These are phyloP conservation scores for Cryptococcus maquisensis DNA, from an alignment of 1,284 basidiomycete genomes.

Conservation along the genomic window DNA sequence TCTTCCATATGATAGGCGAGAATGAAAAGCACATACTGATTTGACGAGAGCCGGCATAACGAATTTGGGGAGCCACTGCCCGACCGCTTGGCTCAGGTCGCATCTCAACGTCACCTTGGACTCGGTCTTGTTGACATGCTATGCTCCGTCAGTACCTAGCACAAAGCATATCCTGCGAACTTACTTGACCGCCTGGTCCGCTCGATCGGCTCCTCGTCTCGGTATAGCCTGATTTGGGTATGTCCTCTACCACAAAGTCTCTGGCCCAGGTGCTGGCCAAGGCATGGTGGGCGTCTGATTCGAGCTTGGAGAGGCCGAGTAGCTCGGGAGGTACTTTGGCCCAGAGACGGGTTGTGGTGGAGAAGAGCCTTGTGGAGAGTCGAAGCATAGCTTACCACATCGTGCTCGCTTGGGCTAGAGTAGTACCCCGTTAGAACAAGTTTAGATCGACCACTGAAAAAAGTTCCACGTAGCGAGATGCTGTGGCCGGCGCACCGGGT, in stretches of 20 bases:
- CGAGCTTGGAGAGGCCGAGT: background rate
- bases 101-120: constrained; percentile 45
- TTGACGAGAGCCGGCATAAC: constrained; percentile 28
- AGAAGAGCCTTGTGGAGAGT: background rate
- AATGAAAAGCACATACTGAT: constrained; percentile 30
- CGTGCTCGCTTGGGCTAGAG: background rate
- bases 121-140: constrained; percentile 50
- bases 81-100: constrained; percentile 23
- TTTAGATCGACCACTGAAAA: background rate
- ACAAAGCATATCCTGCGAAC: constrained; percentile 1
- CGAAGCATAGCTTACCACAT: background rate
- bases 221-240: constrained; percentile 38
- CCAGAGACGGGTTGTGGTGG: background rate
- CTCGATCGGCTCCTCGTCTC: constrained; percentile 38
- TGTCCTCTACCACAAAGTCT: constrained; percentile 32
- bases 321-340: constrained; percentile 6
- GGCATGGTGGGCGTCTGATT: constrained; percentile 20
- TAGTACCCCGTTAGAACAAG: background rate
- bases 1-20: background rate
- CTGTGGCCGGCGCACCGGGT: background rate
- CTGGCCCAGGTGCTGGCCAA: constrained; percentile 35
- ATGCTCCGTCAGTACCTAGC: background rate
- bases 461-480: background rate
- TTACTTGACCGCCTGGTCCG: constrained; percentile 47
- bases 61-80: constrained; percentile 42